Base-by-base conservation (phyloP, 2,329 filamentous ascomycete genomes). In the Pseudonectria buxi region DNA sequence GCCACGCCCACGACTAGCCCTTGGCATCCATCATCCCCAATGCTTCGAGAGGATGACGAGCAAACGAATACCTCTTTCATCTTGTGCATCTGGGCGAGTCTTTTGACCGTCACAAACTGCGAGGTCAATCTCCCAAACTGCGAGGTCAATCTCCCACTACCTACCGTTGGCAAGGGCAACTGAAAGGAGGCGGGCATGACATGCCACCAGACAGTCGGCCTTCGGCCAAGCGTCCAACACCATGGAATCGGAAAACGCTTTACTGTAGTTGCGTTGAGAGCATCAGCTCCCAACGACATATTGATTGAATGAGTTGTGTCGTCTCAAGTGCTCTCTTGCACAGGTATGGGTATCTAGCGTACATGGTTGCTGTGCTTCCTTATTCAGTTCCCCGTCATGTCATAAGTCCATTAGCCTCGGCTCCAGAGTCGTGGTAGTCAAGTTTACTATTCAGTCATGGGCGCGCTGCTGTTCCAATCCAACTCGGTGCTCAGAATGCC, bases 401-500 rank as follows among this genome's bases (percentile, higher is more conserved):
- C 26, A 7, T 28, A 35, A 15, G 30, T 14, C 22, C 26, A 37
- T 34, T 18, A 11, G 36, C 28, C 18, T n/a, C 16, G 31, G 31
- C 36, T 39, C 31, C 35, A 34, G 22, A 25, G 18, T 22, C 18
- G 9, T 22, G 18, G 5, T 9, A 22, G 18, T 33, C 14, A 16
- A 27, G 24, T 14, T 27, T 4, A 11, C 32, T 10, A 36, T 31
- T 30, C 26, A 13, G 24, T 30, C 24, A 13, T 32, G 25, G 39
- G 28, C 28, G 30, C 12, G 36, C 36, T 33, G 12, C 28, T 25
- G 34, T 48, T 41, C 54, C 54, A 57, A 30, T 41, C 46, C 24
- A 55, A 27, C 18, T 55, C 45, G 26, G 47, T 54, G 18, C 47
- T 53, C 33, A 59, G 32, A 30, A 57, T 49, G 2, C 49, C 52